Base-by-base conservation (phyloP, 768 basidiomycete genomes). In the Hortiboletus campestris region DNA sequence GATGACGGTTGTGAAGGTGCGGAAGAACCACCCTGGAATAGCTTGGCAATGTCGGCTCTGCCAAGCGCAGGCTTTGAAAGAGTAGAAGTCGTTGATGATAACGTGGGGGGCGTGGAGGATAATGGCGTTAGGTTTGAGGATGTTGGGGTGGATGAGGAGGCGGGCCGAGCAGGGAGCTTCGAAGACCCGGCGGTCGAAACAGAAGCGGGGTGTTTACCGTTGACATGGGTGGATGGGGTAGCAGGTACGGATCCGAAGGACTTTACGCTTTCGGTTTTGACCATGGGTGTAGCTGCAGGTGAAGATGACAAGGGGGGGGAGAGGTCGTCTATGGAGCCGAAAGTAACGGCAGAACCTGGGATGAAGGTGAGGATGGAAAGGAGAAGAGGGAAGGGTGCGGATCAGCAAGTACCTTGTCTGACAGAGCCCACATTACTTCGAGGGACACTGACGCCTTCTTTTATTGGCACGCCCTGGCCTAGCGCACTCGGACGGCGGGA, bases 271-370 rank as follows among this genome's bases (percentile, higher is more conserved):
- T 86, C 86, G 59, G 84, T 77, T 76, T 85, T 88, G 67, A 84
- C 76, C 61, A 74, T 79, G 55, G 77, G 83, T 35, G 83, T 80
- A 48, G 83, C 76, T 51, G 90, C 88, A 35, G 92, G 91, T 10
- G 91, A 91, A 44, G 91, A 88, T 35, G 91, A 89, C 64, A 93
- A 85, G 57, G 86, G 80, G 50, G 90, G 85, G 61, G 76, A 71
- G 12, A 80, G 81, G 72, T 91, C 89, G 75, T 92, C 88, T 80
- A 94, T 90, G 45, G 92, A 92, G 64, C 94, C 94, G 76, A 95
- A 94, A 47, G 88, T 89, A 62, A 96, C 86, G 49, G 82, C 75
- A 54, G 85, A 83, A 64, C 80, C 84, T 89, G 59, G 44, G 47
- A 47, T 12, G 28, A 50, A 44, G 35, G 34, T 56, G 16, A 56